Conservation (phyloP, 495 filamentous ascomycete species). For the Rhypophila decipiens region DNA sequence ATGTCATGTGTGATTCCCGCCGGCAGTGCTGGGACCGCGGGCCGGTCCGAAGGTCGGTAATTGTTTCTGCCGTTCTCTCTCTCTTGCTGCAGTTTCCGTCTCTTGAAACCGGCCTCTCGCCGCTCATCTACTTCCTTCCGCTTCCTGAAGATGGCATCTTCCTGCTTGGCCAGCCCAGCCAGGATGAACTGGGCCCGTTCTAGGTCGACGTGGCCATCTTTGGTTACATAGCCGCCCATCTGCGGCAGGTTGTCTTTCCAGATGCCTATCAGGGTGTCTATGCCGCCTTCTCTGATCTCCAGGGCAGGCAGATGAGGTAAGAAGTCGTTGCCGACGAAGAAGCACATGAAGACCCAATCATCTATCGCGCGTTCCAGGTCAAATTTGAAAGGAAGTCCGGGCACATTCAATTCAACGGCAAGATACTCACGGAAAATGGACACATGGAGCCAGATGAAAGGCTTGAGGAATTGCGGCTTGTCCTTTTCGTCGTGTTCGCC, state of each 20-base stretch:
- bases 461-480: slow-evolving; percentile 61
- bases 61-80: slow-evolving; percentile 28
- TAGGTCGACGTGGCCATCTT: slow-evolving; percentile 87
- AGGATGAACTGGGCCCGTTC: slow-evolving; percentile 83
- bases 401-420: slow-evolving; percentile 77
- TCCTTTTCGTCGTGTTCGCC: slow-evolving; percentile 84
- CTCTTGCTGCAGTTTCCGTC: slow-evolving; percentile 66
- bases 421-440: slow-evolving; percentile 89
- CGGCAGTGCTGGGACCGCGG: slow-evolving; percentile 56
- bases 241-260: slow-evolving; percentile 87
- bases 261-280: slow-evolving; percentile 90
- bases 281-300: slow-evolving; percentile 94
- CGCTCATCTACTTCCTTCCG: slow-evolving; percentile 77
- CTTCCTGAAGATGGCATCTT: slow-evolving; percentile 87
- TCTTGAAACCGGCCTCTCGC: slow-evolving; percentile 66
- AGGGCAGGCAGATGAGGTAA: slow-evolving; percentile 92
- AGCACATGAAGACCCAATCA: slow-evolving; percentile 99
- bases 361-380: slow-evolving; percentile 95
- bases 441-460: slow-evolving; percentile 98
- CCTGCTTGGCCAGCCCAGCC: slow-evolving; percentile 83
- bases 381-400: slow-evolving; percentile 65
- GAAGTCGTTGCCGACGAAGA: slow-evolving; percentile 99
- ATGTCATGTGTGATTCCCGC: slow-evolving; percentile 74
- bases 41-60: slow-evolving; percentile 22
- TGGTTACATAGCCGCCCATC: slow-evolving; percentile 94